Conservation (phyloP, 2,329 filamentous ascomycete genomes). For the Paecilomyces sp. region DNA sequence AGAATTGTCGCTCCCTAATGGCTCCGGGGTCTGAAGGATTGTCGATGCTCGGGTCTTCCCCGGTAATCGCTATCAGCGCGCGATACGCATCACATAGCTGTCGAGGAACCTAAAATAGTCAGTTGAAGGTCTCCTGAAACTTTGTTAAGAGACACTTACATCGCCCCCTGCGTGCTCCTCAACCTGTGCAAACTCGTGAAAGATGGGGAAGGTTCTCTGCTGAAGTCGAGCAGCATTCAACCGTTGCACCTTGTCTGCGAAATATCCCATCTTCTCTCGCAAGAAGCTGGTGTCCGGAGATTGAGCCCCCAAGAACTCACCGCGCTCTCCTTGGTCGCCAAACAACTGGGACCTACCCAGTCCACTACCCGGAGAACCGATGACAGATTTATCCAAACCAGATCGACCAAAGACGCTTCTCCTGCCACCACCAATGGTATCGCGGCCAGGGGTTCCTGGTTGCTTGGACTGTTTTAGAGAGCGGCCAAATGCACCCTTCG, state of each 20-base stretch:
- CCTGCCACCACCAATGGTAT: conserved; percentile 27
- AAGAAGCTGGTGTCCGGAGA: conserved; percentile 67
- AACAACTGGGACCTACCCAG: conserved; percentile 60
- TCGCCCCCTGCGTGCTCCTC: conserved; percentile 64
- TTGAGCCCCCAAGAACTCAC: conserved; percentile 42
- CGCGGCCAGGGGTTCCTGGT: conserved; percentile 34
- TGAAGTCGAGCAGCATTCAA: conserved; percentile 68
- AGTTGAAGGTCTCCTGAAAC: conserved; percentile 5
- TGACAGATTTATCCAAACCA: conserved; percentile 72
- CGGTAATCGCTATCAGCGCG: conserved; percentile 70
- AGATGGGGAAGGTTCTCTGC: conserved; percentile 62
- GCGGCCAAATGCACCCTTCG: conserved; percentile 44
- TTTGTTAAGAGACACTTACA: conserved; percentile 28
- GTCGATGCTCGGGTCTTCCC: conserved; percentile 59
- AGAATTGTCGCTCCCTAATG: conserved; percentile 69
- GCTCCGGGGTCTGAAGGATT: conserved; percentile 55
- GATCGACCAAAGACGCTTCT: conserved; percentile 62
- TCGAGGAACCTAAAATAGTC: conserved; percentile 51
- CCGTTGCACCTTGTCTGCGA: conserved; percentile 69
- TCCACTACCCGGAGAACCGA: conserved; percentile 64
- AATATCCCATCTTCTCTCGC: conserved; percentile 76
- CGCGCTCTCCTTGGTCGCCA: conserved; percentile 57
- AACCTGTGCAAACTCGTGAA: conserved; percentile 68
- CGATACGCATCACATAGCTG: conserved; percentile 77
- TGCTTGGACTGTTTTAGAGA: conserved; percentile 30